Base-by-base conservation (phyloP, 805 yeast species). In the Myxozyma vanderwaltii region DNA sequence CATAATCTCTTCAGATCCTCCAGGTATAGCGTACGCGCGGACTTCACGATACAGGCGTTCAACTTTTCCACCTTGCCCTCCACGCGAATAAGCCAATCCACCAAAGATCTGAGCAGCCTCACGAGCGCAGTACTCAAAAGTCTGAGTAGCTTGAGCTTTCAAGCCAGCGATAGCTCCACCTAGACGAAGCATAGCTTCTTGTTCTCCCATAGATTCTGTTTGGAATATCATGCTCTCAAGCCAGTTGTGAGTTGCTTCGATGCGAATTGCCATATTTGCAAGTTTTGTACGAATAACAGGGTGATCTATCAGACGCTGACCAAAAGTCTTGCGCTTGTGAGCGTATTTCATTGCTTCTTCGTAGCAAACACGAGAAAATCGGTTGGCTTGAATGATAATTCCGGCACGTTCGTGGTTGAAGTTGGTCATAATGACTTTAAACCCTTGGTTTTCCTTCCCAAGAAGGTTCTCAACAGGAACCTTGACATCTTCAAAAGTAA, bases 1-100 rank as follows among this genome's bases (percentile, higher is more conserved):
- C 79, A 76, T 76, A 59, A 76, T 76, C 63, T 76, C 79, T 61
- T 76, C 79, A 26, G 78, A 75, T 7, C 79, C 79, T 36, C 79
- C 79, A 17, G 79, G 79, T 43, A 76, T 76, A 19, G 79, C 76
- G 63, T 68, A 76, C 10, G 79, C 79, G 7, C 78, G 70, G n/a
- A 75, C 79, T 56, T 76, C 79, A 31, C 79, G 70, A 70, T 76
- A 77, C 48, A 76, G 64, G 26, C 79, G 72, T 68, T 76, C 79
- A 40, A 76, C 77, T 54, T 72, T 74, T 19, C 75, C 79, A 51
- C 76, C 79, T 59, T 72, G 75, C 23, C 79, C 79, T 15, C 79
- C 79, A 8, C 75, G 72, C 45, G 77, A 76, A 67, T 76, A 76
- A 15, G 77, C 50, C 21, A 76, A 68, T 36, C 79, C 79, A 26